Conservation (phyloP, 495 filamentous ascomycete genomes). For the Neurospora sublineolata region DNA sequence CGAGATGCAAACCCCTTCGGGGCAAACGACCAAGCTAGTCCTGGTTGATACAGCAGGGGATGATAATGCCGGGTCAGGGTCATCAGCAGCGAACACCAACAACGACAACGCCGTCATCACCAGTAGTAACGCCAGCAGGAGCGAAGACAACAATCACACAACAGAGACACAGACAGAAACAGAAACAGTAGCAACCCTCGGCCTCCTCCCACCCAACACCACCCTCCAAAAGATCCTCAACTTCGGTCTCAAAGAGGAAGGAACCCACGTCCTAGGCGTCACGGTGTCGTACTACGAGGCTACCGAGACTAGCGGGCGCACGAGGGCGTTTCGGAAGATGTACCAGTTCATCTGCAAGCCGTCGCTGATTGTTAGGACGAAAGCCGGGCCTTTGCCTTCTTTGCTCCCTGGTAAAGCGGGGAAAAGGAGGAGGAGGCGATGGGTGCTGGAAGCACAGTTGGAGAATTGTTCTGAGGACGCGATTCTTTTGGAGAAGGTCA, state of each 20-base stretch:
- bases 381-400: conserved; percentile 50
- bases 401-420: conserved; percentile 2
- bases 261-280: conserved; percentile 85
- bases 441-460: conserved; percentile 80
- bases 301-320: conserved; percentile 53
- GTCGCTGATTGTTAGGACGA: conserved; percentile 81
- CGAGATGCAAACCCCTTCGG: conserved; percentile 81
- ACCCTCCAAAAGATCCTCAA: conserved; percentile 69
- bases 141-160: conserved; percentile 3
- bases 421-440: conserved; percentile 18
- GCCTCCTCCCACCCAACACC: conserved; percentile 50
- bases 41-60: conserved; percentile 4
- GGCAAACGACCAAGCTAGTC: conserved; percentile 17
- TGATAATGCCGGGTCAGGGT: conserved; percentile 4
- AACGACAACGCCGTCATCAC: background rate
- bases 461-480: conserved; percentile 77
- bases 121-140: background rate
- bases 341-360: conserved; percentile 93
- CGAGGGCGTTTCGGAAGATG: conserved; percentile 83
- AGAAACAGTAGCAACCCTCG: conserved; percentile 34
- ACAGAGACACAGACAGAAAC: background rate
- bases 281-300: conserved; percentile 79
- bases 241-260: conserved; percentile 88
- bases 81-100: background rate
- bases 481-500: conserved; percentile 47